Evolutionary conservation across 805 yeast species (phyloP), one percentile per base, ranked within the genome.

Genomic region (Saturnispora mendoncae): DNA sequence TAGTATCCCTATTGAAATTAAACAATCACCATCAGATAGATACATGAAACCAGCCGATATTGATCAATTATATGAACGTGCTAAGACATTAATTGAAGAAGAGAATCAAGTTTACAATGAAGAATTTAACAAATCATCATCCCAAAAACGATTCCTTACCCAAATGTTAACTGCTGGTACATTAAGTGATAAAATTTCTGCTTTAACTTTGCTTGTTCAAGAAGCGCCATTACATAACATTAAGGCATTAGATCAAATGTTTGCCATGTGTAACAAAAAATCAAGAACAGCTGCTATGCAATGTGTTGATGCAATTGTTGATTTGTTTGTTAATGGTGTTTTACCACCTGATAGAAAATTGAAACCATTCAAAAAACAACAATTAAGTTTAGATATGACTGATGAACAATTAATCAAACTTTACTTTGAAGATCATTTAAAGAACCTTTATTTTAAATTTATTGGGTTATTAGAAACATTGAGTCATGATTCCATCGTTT

Each of bases 141-240:
- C 94, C 5, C 96, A 84, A 66, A 79, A 76, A 57, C 81, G 84
- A 69, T 90, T 90, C 60, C 76, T 86, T 69, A 74, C 90, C 1
- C 94, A 90, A 62, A 81, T 92, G 51, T 72, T 92, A 54, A 71
- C 87, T 5, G 81, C 78, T 50, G 98, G 98, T 84, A 92, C 98
- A 0, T 70, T 90, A 52, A 81, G 78, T 53, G 98, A 92, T 80
- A 87, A 92, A 65, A 84, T 92, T 42, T 84, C 95, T 36, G 96
- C 98, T 0, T 71, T 92, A 56, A 90, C 98, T 1, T 74, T 92
- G 57, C 68, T 92, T 57, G 75, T 88, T 36, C 97, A 92, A 58
- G 97, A 92, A 65, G 88, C 97, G 2, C 98, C 98, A 6, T 58
- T 87, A 41, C 97, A 92, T 57, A 84, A 90, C 51, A 56, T 80